phyloP scores from a whole-genome alignment of 2,329 filamentous ascomycete genomes.

The Sclerotinia spermophila region DNA sequence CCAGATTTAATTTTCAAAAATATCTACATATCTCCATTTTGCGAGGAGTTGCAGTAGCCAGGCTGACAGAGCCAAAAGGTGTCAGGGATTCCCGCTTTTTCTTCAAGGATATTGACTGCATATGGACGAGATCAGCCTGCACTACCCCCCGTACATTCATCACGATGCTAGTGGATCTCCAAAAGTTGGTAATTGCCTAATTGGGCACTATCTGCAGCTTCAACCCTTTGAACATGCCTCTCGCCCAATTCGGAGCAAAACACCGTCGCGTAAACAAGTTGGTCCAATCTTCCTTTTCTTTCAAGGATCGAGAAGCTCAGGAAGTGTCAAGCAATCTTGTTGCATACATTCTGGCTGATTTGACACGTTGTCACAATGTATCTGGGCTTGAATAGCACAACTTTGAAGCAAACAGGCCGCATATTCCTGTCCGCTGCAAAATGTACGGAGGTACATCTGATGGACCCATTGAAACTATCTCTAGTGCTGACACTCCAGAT shows the following conservation, averaged over 20 bases:
- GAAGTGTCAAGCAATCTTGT: neutral
- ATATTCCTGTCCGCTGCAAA: neutral
- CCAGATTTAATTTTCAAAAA: neutral
- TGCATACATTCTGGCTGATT: neutral
- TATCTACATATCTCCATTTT: neutral
- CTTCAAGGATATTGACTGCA: conserved; percentile 11
- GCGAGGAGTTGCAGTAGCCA: neutral
- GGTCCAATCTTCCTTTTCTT: neutral
- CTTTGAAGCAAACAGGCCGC: neutral
- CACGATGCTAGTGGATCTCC: conserved; percentile 10
- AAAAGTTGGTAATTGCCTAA: conserved; percentile 7
- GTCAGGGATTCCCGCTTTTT: conserved; percentile 1
- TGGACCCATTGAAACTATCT: neutral
- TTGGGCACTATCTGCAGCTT: conserved; percentile 16
- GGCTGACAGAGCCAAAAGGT: neutral
- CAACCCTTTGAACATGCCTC: neutral
- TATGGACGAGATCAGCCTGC: conserved; percentile 16
- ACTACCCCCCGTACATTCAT: conserved; percentile 11
- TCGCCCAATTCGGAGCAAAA: conserved; percentile 9
- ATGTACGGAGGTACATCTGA: neutral
- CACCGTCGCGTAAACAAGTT: conserved; percentile 3
- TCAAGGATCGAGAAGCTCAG: neutral
- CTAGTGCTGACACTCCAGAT: neutral
- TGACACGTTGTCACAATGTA: conserved; percentile 10
- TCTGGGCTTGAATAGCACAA: neutral